These are phyloP conservation scores for Vicia villosa DNA, from an alignment of 306 rosid species.

Conservation along the genomic window DNA sequence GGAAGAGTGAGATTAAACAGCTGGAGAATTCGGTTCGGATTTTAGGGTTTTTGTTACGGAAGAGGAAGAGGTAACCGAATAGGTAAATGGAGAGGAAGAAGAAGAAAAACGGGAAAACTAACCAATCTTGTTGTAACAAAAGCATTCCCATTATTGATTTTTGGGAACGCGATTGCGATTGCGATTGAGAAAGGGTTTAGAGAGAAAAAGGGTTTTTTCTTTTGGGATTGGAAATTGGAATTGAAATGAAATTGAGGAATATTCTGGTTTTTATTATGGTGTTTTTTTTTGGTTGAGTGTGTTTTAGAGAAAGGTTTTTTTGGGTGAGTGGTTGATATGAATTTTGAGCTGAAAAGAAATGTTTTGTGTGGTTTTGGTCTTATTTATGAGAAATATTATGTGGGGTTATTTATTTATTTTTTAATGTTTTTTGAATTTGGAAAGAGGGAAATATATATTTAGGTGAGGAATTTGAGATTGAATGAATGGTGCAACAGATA, in stretches of 20 bases:
- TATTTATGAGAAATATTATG: not conserved
- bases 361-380: not conserved
- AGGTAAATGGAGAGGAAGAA: slow-evolving; percentile 58
- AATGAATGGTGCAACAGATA: not conserved
- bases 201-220: not conserved
- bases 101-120: slow-evolving; percentile 47
- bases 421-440: not conserved
- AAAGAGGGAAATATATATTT: slow-evolving; percentile 1
- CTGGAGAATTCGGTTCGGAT: slow-evolving; percentile 83
- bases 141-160: not conserved
- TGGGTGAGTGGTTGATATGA: not conserved
- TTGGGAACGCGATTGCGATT: not conserved
- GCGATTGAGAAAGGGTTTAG: not conserved
- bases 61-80: slow-evolving; percentile 58
- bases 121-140: not conserved
- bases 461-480: not conserved
- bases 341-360: not conserved
- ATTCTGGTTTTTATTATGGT: slow-evolving; percentile 17
- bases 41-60: slow-evolving; percentile 70
- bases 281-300: not conserved
- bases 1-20: slow-evolving; percentile 74
- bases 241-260: not conserved
- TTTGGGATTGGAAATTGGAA: not conserved
- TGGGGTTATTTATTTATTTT: not conserved
- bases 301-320: not conserved